These are phyloP conservation scores for Gracilaria gracilis DNA, from an alignment of 23 red algal genomes.

Conservation along the genomic window DNA sequence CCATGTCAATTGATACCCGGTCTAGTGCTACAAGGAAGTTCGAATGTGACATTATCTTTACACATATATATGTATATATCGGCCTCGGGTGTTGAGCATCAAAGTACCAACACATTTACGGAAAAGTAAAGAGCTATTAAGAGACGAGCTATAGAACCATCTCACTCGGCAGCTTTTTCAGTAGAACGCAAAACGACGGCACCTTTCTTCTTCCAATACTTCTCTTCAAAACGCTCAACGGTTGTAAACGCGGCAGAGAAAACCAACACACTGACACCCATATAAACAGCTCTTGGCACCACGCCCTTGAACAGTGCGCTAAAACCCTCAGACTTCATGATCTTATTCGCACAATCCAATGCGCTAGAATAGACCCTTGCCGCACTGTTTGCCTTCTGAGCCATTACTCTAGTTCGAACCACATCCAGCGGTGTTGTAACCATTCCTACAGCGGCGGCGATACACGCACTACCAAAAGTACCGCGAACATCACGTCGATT, in stretches of 20 bases:
- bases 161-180: not conserved
- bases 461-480: not conserved
- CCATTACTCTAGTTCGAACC: slow-evolving; percentile 20
- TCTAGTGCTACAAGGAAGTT: too few species aligned
- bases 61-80: not conserved
- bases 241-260: slow-evolving; percentile 2
- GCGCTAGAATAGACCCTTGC: not conserved
- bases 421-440: slow-evolving; percentile 34
- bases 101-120: not conserved
- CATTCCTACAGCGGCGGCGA: slow-evolving; percentile 12
- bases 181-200: not conserved
- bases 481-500: not conserved
- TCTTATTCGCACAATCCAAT: not conserved
- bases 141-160: not conserved
- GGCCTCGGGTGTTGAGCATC: not conserved
- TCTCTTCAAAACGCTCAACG: not conserved
- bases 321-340: not conserved
- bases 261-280: slow-evolving; percentile 21
- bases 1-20: too few species aligned
- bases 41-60: not conserved
- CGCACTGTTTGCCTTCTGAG: not conserved
- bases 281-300: slow-evolving; percentile 17
- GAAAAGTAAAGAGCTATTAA: not conserved
- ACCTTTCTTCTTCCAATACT: slow-evolving; percentile 5
- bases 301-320: slow-evolving; percentile 5